phyloP scores from a whole-genome alignment of 2,329 filamentous ascomycete species.

The Dothistroma pini region DNA sequence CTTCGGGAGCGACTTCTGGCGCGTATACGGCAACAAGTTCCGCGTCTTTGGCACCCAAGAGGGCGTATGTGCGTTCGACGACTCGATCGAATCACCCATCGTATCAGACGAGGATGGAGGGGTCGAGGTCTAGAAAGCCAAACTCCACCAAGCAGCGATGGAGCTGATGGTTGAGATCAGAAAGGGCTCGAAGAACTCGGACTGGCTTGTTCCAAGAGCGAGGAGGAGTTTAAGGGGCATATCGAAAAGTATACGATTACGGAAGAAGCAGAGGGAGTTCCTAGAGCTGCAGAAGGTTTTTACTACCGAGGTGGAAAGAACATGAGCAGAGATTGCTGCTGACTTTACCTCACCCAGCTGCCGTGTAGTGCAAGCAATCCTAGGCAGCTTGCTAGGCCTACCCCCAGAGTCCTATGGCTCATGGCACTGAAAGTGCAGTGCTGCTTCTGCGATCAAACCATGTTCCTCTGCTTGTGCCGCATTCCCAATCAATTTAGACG shows the following conservation, averaged over 20 bases:
- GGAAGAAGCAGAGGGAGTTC: background rate
- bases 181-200: background rate
- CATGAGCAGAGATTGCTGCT: background rate
- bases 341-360: background rate
- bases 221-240: background rate
- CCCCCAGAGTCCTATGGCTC: background rate
- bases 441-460: background rate
- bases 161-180: background rate
- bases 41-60: slow-evolving; percentile 59
- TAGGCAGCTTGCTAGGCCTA: slow-evolving; percentile 9
- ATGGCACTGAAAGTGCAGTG: background rate
- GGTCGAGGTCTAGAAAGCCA: slow-evolving; percentile 5
- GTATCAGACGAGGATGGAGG: slow-evolving; percentile 12
- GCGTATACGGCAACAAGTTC: slow-evolving; percentile 56
- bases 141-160: background rate
- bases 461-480: background rate
- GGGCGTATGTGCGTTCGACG: slow-evolving; percentile 39
- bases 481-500: background rate
- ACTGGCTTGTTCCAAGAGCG: background rate
- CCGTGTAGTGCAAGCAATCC: slow-evolving; percentile 22
- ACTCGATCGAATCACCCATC: background rate
- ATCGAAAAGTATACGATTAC: background rate
- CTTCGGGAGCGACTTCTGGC: slow-evolving; percentile 54
- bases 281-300: background rate
- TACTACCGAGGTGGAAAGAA: too few species aligned